A percentile compares a stretch with the other conserved stretches of the same genome.
These are phyloP conservation scores for Ambrosia artemisiifolia DNA, from an alignment of 129 eudicot species.

Conservation along the genomic window DNA sequence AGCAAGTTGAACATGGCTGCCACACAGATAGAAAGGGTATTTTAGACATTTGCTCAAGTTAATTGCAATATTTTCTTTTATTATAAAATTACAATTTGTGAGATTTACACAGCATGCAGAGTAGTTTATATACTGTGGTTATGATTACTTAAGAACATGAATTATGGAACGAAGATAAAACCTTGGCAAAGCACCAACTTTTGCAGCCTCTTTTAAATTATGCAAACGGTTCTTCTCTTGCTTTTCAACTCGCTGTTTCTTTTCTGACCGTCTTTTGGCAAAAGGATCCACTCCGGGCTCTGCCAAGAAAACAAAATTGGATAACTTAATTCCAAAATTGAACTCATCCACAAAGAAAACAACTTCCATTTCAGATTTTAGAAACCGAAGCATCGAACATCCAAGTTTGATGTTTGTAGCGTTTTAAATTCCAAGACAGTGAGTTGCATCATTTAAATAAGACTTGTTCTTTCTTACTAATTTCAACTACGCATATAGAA, in stretches of 20 bases:
- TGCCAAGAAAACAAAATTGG: constrained; percentile 21
- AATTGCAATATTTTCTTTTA: not conserved
- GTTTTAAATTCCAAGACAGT: not conserved
- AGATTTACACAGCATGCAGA: not conserved
- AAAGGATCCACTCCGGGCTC: constrained; percentile 97
- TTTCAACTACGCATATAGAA: not conserved
- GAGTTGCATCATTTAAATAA: not conserved
- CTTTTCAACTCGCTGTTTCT: constrained; percentile 77
- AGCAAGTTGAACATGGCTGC: constrained; percentile 93
- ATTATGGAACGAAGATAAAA: constrained; percentile 6
- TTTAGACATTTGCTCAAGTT: too few species aligned
- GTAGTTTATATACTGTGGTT: not conserved
- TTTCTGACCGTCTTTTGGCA: constrained; percentile 79
- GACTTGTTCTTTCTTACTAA: not conserved
- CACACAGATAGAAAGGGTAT: not conserved
- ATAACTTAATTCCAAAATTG: not conserved
- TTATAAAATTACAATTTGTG: not conserved
- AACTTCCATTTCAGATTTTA: not conserved
- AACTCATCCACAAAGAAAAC: not conserved
- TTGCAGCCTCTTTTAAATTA: constrained; percentile 78
- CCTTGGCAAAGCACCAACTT: constrained; percentile 96
- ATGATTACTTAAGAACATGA: not conserved
- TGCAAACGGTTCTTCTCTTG: constrained; percentile 73
- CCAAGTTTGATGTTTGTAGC: not conserved
- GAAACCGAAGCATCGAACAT: not conserved